Evolutionary conservation across 2,329 filamentous ascomycete genomes (phyloP).

Genomic region (Cladosporium austrohemisphaericum): DNA sequence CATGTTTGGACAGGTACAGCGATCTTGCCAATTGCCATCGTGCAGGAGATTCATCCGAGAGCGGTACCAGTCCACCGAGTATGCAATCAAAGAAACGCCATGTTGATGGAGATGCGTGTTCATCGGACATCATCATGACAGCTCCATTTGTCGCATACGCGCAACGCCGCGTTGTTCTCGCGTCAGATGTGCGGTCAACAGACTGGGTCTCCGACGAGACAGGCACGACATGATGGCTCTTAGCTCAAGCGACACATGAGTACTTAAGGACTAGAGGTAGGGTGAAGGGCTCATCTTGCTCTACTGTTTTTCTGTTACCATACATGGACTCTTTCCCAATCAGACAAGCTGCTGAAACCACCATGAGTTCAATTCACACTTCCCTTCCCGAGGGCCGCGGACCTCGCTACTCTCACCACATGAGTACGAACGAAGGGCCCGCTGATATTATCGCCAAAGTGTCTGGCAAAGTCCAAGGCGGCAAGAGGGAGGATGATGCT

Average conservation of each 20-base stretch:
- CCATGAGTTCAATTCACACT: conserved; percentile 9
- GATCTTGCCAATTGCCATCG: too few relatives aligned
- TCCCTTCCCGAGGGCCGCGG: conserved; percentile 9
- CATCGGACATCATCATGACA: conserved; percentile 10
- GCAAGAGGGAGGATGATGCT: conserved; percentile 48
- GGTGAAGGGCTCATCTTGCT: too few relatives aligned
- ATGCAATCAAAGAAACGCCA: too few relatives aligned
- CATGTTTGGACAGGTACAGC: too few relatives aligned
- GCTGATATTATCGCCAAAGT: conserved; percentile 51
- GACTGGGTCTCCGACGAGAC: background rate
- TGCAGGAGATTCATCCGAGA: too few relatives aligned
- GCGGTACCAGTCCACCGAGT: too few relatives aligned
- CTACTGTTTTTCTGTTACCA: background rate
- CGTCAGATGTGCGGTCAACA: conserved; percentile 4
- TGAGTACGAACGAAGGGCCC: conserved; percentile 50
- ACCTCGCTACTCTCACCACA: conserved; percentile 34
- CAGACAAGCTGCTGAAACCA: background rate
- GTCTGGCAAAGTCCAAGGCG: conserved; percentile 43
- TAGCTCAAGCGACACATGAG: background rate
- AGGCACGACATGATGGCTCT: background rate
- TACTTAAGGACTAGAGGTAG: background rate
- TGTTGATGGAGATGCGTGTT: too few relatives aligned
- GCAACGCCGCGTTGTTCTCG: background rate
- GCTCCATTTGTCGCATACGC: conserved; percentile 4
- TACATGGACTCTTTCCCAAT: conserved; percentile 5